Evolutionary conservation across 306 rosid genomes (phyloP).

Genomic region (Astragalus glycyphyllos): DNA sequence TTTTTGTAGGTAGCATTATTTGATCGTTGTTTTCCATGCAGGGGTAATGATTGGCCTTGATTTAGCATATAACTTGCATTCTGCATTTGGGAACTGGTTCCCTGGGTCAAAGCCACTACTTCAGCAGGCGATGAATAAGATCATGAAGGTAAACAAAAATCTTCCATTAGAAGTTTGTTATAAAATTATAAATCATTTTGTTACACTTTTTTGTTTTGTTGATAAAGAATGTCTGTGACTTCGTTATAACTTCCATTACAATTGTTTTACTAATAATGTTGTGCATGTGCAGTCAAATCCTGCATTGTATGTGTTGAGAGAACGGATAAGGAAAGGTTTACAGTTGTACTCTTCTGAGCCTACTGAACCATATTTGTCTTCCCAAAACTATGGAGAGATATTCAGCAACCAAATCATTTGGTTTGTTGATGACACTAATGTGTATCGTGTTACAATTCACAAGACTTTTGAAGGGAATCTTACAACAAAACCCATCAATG

Average conservation of each 20-base stretch:
- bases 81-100: slow-evolving; percentile 99
- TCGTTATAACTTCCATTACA: not conserved
- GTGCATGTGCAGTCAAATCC: slow-evolving; percentile 89
- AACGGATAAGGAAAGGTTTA: slow-evolving; percentile 96
- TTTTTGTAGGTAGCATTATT: not conserved
- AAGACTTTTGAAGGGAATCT: slow-evolving; percentile 99
- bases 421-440: slow-evolving; percentile 99
- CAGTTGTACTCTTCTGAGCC: slow-evolving; percentile 99
- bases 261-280: slow-evolving; percentile 39
- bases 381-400: slow-evolving; percentile 98
- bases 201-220: not conserved
- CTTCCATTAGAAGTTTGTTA: not conserved
- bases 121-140: slow-evolving; percentile 99
- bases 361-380: slow-evolving; percentile 95
- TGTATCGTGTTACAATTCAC: slow-evolving; percentile 96
- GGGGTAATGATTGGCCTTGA: slow-evolving; percentile 99
- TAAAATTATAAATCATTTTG: slow-evolving; percentile 1
- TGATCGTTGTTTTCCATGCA: slow-evolving; percentile 45
- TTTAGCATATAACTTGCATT: slow-evolving; percentile 95
- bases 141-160: slow-evolving; percentile 77
- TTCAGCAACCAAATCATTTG: slow-evolving; percentile 98
- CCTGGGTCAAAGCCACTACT: slow-evolving; percentile 98
- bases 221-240: not conserved
- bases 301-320: slow-evolving; percentile 96
- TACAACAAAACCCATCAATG: slow-evolving; percentile 97